phyloP scores from a whole-genome alignment of 371 early-diverging fungal species.

The Thermomucor indicae-seudaticae region DNA sequence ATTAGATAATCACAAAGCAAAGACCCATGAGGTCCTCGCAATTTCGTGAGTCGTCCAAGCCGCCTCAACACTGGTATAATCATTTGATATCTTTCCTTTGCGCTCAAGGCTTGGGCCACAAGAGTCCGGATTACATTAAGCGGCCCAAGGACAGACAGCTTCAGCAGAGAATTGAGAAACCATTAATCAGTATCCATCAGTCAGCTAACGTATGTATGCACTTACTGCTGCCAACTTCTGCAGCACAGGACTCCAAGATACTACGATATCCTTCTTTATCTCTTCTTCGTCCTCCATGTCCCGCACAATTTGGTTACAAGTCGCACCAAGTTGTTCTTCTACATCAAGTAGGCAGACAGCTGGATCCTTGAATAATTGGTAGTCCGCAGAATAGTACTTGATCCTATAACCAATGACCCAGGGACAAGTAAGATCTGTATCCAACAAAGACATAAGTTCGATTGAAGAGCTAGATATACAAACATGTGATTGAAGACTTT shows the following conservation, averaged over 20 bases:
- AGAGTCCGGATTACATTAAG: constrained; percentile 12
- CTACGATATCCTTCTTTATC: no score
- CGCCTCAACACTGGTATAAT: constrained; percentile 17
- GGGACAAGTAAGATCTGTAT: no score
- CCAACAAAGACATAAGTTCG: no score
- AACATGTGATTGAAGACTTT: no score
- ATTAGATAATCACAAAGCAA: no score
- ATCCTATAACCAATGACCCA: no score
- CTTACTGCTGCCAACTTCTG: constrained; percentile 7
- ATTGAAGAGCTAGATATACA: no score
- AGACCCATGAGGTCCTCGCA: no score
- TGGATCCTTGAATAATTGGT: constrained; percentile 2
- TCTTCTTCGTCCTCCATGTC: constrained; percentile 4
- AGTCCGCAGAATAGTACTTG: background rate
- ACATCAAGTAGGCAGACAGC: no score
- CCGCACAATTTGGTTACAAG: background rate
- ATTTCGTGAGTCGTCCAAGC: no score
- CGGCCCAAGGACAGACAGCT: constrained; percentile 26
- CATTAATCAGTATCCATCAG: background rate
- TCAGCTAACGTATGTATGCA: no score
- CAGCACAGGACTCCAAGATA: background rate
- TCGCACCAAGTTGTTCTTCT: no score
- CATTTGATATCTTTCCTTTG: constrained; percentile 16
- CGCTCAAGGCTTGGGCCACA: constrained; percentile 7
- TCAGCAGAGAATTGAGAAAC: background rate